Conservation (phyloP, 192 early-diverging fungal species). For the Kappamyces sp. region DNA sequence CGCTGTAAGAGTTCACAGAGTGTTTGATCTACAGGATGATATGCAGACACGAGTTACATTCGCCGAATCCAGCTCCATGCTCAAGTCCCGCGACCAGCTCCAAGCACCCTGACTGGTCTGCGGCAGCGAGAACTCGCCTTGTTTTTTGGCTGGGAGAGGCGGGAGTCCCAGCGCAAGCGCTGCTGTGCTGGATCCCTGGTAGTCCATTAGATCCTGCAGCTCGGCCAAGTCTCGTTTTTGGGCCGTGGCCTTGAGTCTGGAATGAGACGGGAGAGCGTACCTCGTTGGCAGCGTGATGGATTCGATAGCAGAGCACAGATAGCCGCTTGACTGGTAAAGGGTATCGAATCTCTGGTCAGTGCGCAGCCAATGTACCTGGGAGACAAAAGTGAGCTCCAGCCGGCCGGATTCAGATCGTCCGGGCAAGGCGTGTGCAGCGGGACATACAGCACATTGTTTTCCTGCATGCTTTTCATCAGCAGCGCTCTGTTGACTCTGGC, state of each 20-base stretch:
- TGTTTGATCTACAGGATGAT: too few species aligned
- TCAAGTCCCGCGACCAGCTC: too few species aligned
- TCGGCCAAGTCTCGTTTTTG: too few species aligned
- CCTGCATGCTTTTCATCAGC: slow-evolving; percentile 14
- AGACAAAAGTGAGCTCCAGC: slow-evolving; percentile 7
- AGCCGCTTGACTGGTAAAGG: slow-evolving; percentile 5
- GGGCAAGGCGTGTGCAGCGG: slow-evolving; percentile 20
- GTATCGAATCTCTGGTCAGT: slow-evolving; percentile 1
- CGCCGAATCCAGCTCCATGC: too few species aligned
- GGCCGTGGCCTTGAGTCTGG: neutral
- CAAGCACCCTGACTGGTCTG: too few species aligned
- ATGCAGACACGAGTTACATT: too few species aligned
- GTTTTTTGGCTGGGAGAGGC: too few species aligned
- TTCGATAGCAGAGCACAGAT: slow-evolving; percentile 6
- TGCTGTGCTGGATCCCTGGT: too few species aligned
- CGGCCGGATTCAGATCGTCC: neutral
- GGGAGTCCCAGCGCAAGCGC: too few species aligned
- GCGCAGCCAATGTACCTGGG: neutral
- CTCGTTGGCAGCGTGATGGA: slow-evolving; percentile 3
- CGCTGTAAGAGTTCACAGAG: too few species aligned
- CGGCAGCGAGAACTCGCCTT: too few species aligned
- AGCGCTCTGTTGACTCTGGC: slow-evolving; percentile 25
- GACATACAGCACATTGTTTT: slow-evolving; percentile 31
- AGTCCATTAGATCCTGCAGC: too few species aligned
- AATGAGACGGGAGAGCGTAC: neutral